Evolutionary conservation across 345 rosid species (phyloP), one percentile per base, ranked within the genome.

Genomic region (Litchi chinensis): DNA sequence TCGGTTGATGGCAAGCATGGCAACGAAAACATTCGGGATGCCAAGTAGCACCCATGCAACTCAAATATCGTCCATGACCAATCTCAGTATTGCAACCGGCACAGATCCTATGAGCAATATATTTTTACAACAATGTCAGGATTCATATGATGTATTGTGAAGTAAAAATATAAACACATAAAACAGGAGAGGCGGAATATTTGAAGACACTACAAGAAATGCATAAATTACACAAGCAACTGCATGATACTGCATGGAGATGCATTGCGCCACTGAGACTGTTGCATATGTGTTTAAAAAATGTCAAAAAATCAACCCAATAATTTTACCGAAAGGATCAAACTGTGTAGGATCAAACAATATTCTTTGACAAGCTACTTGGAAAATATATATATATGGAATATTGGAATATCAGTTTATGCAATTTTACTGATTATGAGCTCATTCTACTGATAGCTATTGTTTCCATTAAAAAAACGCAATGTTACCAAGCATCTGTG

Each of bases 11-110:
- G 82, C 98, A 93, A 78, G 89, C 86, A 57, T 82, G 79, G 85
- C 98, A 93, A n/a, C 95, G 81, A 63, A 93, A 92, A 80, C 98
- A 93, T 82, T 90, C 91, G 26, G 98, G 97, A 86, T 93, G 98
- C 98, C 98, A 93, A 81, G 91, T 84, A 41, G 88, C 82, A 63
- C 87, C 97, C 92, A 89, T 88, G 79, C 97, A 92, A 82, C 91
- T 93, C 75, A 92, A 79, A 75, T 80, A 92, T 71, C 91, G 82
- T 41, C 97, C 98, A 87, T 87, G 88, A 76, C 95, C 96, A 71
- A 93, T 92, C 83, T 85, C 92, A 22, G 83, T 68, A 40, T 81
- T 84, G 88, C 98, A 93, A 79, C 93, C 98, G 8, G 88, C 90
- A 65, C 98, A 93, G 44, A 84, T 70, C 89, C 98, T 93, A 68